Evolutionary conservation across 148 eudicot genomes (phyloP).

Genomic region (Cornus florida): DNA sequence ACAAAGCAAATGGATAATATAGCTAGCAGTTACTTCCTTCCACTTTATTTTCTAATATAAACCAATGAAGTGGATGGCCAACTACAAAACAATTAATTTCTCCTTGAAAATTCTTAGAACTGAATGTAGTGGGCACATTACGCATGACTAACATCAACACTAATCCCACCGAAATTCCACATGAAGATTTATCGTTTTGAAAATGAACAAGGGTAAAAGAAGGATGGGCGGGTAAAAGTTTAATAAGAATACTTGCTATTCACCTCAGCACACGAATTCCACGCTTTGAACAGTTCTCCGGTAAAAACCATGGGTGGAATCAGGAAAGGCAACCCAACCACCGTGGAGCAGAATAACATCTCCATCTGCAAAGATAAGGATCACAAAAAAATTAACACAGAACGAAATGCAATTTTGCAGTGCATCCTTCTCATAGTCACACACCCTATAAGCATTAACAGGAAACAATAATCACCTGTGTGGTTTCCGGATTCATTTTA

Average conservation of each 20-base stretch:
- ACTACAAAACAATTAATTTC: too few relatives aligned
- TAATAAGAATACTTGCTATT: background rate
- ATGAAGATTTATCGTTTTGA: background rate
- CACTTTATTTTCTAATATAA: too few relatives aligned
- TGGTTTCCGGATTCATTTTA: constrained; percentile 74
- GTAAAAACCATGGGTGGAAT: constrained; percentile 73
- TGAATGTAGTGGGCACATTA: background rate
- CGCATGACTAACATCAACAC: background rate
- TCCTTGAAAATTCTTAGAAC: too few relatives aligned
- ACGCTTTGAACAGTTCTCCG: constrained; percentile 66
- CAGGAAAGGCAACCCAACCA: constrained; percentile 76
- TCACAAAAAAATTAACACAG: background rate
- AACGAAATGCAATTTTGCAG: background rate
- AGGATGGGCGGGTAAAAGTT: background rate
- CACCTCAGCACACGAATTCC: constrained; percentile 66
- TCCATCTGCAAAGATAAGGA: constrained; percentile 42
- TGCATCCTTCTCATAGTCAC: background rate
- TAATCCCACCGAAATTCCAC: too few relatives aligned
- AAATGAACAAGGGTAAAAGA: background rate
- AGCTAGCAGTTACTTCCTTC: too few relatives aligned
- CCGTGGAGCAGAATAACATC: constrained; percentile 79
- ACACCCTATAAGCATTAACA: background rate
- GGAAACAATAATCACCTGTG: constrained; percentile 43
- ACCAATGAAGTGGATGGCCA: too few relatives aligned
- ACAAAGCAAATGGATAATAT: too few relatives aligned